These are phyloP conservation scores for Fusarium subtropicale DNA, from an alignment of 2,329 filamentous ascomycete species.

Conservation along the genomic window DNA sequence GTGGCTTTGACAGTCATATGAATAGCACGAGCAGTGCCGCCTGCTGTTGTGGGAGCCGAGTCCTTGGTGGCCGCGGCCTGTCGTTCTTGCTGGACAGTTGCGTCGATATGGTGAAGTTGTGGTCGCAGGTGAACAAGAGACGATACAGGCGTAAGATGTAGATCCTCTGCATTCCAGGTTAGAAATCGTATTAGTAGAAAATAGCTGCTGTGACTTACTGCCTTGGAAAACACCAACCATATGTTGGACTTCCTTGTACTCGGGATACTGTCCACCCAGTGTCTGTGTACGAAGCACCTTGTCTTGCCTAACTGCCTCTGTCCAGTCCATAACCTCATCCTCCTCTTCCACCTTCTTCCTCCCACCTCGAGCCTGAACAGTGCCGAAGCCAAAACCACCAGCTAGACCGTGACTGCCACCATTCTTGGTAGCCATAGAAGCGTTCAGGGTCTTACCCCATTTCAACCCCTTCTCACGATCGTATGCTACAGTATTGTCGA, in stretches of 20 bases:
- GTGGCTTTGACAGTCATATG: conserved; percentile 88
- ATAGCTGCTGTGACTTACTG: conserved; percentile 63
- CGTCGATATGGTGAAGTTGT: conserved; percentile 93
- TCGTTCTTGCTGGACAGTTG: conserved; percentile 76
- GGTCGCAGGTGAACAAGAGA: conserved; percentile 90
- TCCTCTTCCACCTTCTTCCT: conserved; percentile 57
- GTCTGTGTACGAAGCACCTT: conserved; percentile 84
- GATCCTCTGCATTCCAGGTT: conserved; percentile 68
- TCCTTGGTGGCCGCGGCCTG: conserved; percentile 56
- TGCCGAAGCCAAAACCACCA: conserved; percentile 76
- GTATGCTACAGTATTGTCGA: conserved; percentile 79
- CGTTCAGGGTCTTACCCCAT: conserved; percentile 82
- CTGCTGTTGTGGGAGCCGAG: conserved; percentile 48
- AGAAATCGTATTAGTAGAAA: conserved; percentile 11
- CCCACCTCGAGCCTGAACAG: conserved; percentile 55
- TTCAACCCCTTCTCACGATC: conserved; percentile 84
- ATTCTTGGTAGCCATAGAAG: conserved; percentile 67
- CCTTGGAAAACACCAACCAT: conserved; percentile 93
- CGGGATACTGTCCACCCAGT: conserved; percentile 82
- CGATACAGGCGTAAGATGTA: conserved; percentile 86
- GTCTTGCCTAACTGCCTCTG: conserved; percentile 74
- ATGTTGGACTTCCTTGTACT: conserved; percentile 79
- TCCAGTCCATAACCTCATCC: conserved; percentile 69
- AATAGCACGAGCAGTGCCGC: conserved; percentile 76
- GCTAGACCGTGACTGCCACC: conserved; percentile 77